A percentile compares a stretch with the other conserved stretches of the same genome.
phyloP scores from a whole-genome alignment of 257 asterid species.

The Jacaranda copaia region DNA sequence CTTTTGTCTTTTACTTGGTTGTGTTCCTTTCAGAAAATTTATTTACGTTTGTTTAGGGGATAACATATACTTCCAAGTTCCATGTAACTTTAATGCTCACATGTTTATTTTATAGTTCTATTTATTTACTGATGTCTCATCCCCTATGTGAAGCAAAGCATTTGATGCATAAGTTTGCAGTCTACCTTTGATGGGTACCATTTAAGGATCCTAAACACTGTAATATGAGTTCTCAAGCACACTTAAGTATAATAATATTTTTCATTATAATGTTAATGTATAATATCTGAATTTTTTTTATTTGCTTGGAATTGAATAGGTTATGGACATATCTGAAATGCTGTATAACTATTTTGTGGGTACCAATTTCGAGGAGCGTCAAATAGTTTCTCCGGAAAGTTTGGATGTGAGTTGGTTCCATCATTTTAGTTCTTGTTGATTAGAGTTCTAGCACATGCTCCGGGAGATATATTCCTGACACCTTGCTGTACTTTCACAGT shows the following conservation, averaged over 20 bases:
- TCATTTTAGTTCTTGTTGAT: conserved; percentile 29
- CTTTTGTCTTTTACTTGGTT: not conserved
- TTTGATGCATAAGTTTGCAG: not conserved
- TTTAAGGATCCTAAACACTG: conserved; percentile 1
- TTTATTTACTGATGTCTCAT: not conserved
- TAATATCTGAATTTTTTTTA: not conserved
- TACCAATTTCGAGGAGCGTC: conserved; percentile 59
- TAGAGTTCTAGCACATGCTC: conserved; percentile 30
- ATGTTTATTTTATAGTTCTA: not conserved
- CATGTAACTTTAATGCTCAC: conserved; percentile 10
- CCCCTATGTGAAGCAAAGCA: not conserved
- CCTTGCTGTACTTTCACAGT: not conserved
- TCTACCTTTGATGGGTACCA: conserved; percentile 9
- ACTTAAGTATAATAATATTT: conserved; percentile 1
- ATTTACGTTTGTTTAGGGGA: not conserved
- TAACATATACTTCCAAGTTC: not conserved
- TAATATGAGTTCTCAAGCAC: conserved; percentile 27
- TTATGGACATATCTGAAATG: conserved; percentile 72
- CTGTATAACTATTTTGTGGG: conserved; percentile 52
- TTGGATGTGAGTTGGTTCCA: conserved; percentile 56
- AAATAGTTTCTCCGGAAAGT: conserved; percentile 44
- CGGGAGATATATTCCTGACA: conserved; percentile 2
- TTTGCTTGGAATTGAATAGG: conserved; percentile 50
- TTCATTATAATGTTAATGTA: conserved; percentile 14
- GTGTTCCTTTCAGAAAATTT: not conserved